A percentile compares a stretch with the other conserved stretches of the same genome.
Evolutionary conservation across 1,284 basidiomycete species (phyloP).

Genomic region (Apiotrichum siamense): DNA sequence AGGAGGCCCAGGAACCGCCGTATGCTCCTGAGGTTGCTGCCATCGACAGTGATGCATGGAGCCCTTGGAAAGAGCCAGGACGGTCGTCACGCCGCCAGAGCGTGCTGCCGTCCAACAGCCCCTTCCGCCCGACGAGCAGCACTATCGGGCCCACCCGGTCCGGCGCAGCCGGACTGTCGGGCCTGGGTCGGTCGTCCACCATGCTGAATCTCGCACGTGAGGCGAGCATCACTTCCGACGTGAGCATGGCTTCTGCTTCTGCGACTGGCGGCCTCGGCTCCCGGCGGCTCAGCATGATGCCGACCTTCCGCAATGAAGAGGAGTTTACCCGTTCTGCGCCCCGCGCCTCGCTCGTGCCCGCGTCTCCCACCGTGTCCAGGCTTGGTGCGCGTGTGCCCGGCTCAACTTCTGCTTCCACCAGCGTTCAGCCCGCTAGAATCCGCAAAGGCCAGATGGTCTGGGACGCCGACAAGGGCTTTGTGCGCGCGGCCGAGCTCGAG

Average conservation of each 20-base stretch:
- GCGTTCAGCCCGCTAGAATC: constrained; percentile 27
- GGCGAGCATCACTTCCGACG: constrained; percentile 25
- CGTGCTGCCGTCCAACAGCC: constrained; percentile 24
- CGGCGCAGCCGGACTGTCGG: constrained; percentile 14
- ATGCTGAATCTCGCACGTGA: constrained; percentile 20
- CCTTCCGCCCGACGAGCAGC: constrained; percentile 28
- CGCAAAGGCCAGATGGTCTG: constrained; percentile 43
- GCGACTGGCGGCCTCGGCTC: background rate
- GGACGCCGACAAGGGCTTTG: constrained; percentile 38
- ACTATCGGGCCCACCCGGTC: constrained; percentile 4
- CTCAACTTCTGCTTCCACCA: background rate
- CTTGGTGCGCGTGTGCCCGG: background rate
- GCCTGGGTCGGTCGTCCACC: constrained; percentile 25
- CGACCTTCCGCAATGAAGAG: background rate
- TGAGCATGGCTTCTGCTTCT: constrained; percentile 20
- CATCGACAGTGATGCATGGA: constrained; percentile 21
- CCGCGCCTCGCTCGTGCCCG: background rate
- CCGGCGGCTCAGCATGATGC: background rate
- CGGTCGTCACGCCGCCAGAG: constrained; percentile 5
- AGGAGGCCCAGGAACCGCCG: constrained; percentile 8
- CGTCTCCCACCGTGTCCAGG: background rate
- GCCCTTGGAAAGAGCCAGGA: constrained; percentile 34
- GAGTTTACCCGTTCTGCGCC: background rate
- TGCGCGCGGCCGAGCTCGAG: constrained; percentile 32
- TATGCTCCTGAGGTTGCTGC: background rate